phyloP scores from a whole-genome alignment of 2,329 filamentous ascomycete genomes.

The Aspergillus melleus region DNA sequence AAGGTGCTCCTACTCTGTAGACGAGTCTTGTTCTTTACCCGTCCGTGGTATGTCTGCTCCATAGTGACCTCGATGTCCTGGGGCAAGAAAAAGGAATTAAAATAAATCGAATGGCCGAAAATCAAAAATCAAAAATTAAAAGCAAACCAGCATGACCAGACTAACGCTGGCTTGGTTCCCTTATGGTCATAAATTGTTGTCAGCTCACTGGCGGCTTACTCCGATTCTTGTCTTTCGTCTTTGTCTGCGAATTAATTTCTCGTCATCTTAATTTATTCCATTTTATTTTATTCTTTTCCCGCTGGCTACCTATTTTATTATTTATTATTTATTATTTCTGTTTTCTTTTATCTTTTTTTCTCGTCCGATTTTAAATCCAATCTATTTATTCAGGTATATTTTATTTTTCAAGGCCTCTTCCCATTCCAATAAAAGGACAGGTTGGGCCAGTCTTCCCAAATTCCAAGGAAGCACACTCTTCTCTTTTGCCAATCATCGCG shows the following conservation, averaged over 20 bases:
- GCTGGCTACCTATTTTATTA: background rate
- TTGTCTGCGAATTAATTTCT: conserved; percentile 5
- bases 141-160: background rate
- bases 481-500: conserved; percentile 3
- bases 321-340: conserved; percentile 1
- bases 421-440: background rate
- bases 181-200: background rate
- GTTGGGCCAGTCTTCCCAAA: background rate
- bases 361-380: background rate
- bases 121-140: background rate
- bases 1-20: background rate
- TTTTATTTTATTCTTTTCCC: background rate
- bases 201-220: conserved; percentile 15
- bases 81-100: background rate
- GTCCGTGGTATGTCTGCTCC: background rate
- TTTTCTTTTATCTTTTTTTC: background rate
- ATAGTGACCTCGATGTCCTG: background rate
- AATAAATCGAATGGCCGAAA: too few species aligned
- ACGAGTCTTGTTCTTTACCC: background rate
- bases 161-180: background rate
- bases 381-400: background rate
- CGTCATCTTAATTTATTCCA: background rate
- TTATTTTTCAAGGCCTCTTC: background rate
- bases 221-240: conserved; percentile 8
- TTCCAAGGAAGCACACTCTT: background rate